Base-by-base conservation (phyloP, 331 rosid genomes). In the Malus hybrid region DNA sequence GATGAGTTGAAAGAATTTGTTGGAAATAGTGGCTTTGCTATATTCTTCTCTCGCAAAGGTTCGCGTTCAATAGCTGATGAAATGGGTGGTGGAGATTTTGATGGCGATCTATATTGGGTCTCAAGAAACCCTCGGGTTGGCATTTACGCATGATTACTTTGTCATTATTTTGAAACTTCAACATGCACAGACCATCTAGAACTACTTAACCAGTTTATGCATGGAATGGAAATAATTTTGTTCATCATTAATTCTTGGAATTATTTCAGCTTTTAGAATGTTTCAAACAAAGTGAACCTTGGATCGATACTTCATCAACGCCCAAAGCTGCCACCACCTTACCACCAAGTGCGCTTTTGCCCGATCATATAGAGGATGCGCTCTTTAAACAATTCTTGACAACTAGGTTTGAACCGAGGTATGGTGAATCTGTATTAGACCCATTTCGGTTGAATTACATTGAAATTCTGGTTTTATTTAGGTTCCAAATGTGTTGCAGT, bases 341-440 rank as follows among this genome's bases (percentile, higher is more conserved):
- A 10, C 5, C 13, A 10, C 48, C 96, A 4, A 36, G 34, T 68
- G 80, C 27, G 9, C 81, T 75, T 73, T 79, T 87, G 15, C 13
- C 52, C 4, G 81, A 80, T 31, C 79, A 78, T 68, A 82, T 29
- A 14, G 93, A 93, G 74, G 86, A 86, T 29, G 85, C 67, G 72
- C 90, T 91, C 57, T 82, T 93, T 64, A 46, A 74, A 19, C 76
- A 83, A 46, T 91, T 76, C 85, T 77, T 93, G 73, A 66, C 67
- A 63, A 76, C 82, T 66, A 88, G 94, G 71, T 93, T 93, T 69
- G 78, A 91, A 69, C 88, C 96, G 59, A 89, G 98, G 98, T 93
- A 81, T 70, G 85, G 79, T 70, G 83, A 36, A 31, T 7, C 13
- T 29, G 67, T 68, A 39, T n/a, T 31, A n/a, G 29, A 29, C 52